Evolutionary conservation across 352 stramenopile species (phyloP).

Genomic region (Globisporangium nunn): DNA sequence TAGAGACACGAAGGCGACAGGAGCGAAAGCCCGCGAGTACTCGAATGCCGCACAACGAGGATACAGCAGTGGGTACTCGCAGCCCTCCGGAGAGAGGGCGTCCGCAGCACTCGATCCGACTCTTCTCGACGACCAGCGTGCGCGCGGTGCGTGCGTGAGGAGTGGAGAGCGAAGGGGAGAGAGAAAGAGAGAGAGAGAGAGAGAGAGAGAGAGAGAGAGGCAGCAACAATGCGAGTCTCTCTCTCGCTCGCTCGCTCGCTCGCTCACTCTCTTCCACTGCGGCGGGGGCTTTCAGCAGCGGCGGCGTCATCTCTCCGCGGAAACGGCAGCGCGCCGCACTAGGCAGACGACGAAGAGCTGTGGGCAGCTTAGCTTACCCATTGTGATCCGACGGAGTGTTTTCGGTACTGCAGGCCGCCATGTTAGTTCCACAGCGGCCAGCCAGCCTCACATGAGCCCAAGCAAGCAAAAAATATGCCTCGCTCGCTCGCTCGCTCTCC

Average conservation of each 20-base stretch:
- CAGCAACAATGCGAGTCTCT: no score
- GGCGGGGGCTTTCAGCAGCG: conserved; percentile 2
- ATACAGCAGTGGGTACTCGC: conserved; percentile 84
- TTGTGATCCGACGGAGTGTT: conserved; percentile 79
- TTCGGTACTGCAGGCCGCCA: conserved; percentile 55
- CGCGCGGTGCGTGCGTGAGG: no score
- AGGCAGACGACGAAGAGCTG: conserved; percentile 23
- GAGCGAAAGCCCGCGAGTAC: conserved; percentile 30
- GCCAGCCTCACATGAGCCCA: no score
- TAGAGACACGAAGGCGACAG: conserved; percentile 1
- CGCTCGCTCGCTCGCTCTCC: no score
- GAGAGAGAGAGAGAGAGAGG: no score
- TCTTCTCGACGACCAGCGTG: no score
- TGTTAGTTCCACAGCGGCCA: no score
- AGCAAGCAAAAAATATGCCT: no score
- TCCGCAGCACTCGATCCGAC: conserved; percentile 17
- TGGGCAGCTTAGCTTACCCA: conserved; percentile 53
- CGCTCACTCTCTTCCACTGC: not conserved
- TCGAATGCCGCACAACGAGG: conserved; percentile 87
- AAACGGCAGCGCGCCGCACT: conserved; percentile 21
- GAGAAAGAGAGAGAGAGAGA: not conserved
- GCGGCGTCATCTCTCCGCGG: conserved; percentile 33
- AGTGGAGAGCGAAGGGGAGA: not conserved
- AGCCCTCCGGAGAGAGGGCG: conserved; percentile 18
- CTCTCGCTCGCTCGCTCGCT: no score